Conservation (phyloP, 192 early-diverging fungal genomes). For the Rhizophagus sp. region DNA sequence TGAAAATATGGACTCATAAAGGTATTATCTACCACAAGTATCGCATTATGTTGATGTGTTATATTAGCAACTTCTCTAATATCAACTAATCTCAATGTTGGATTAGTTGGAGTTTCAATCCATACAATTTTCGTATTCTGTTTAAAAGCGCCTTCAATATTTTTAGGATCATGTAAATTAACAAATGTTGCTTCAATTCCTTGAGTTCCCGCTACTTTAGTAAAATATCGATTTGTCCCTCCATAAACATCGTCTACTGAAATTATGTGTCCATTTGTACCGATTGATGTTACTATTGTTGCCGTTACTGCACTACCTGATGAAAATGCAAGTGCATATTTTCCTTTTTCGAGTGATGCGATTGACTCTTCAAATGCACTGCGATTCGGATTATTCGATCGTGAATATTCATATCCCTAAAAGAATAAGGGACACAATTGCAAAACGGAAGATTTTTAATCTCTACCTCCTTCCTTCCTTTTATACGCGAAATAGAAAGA, state of each 20-base stretch:
- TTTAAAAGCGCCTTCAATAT: slow-evolving; percentile 62
- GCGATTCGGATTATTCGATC: slow-evolving; percentile 80
- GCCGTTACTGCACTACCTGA: slow-evolving; percentile 87
- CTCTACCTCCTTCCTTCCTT: neutral
- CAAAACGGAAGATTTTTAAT: neutral
- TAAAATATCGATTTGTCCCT: slow-evolving; percentile 87
- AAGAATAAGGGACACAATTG: neutral
- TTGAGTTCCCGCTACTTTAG: slow-evolving; percentile 72
- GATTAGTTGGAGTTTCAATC: slow-evolving; percentile 90
- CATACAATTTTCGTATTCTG: slow-evolving; percentile 81
- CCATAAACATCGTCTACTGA: slow-evolving; percentile 91
- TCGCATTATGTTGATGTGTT: slow-evolving; percentile 63
- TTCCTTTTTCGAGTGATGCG: slow-evolving; percentile 87
- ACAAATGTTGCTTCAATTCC: slow-evolving; percentile 78
- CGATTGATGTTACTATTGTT: slow-evolving; percentile 71
- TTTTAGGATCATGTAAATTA: slow-evolving; percentile 67
- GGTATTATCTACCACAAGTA: slow-evolving; percentile 84
- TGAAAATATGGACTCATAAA: slow-evolving; percentile 90
- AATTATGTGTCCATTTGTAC: slow-evolving; percentile 72
- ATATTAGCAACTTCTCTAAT: slow-evolving; percentile 67
- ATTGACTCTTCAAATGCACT: slow-evolving; percentile 80
- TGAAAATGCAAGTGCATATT: slow-evolving; percentile 82
- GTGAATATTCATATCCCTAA: slow-evolving; percentile 78
- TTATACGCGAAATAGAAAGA: neutral
- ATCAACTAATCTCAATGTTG: slow-evolving; percentile 80